Base-by-base conservation (phyloP, 179 eudicot species). In the Pouteria campechiana region DNA sequence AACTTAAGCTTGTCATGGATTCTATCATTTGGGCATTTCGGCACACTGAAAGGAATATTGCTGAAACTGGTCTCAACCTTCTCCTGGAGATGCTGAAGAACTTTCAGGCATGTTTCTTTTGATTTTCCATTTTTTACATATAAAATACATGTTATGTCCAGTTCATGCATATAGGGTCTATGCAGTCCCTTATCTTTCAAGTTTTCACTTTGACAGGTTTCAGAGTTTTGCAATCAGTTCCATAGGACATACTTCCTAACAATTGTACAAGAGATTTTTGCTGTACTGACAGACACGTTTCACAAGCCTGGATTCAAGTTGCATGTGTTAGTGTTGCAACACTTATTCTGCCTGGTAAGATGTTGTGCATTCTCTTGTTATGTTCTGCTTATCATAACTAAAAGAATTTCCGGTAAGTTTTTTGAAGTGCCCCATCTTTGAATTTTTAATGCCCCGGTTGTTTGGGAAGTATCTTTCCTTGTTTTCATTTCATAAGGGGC, bases 1-100 rank as follows among this genome's bases (percentile, higher is more conserved):
- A 92, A 82, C 48, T 92, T 53, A 87, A 92, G 66, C 88, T 87
- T 69, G 96, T 92, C 17, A 87, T 83, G 94, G 96, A 92, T 69
- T 92, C 99, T 6, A 88, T 92, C 31, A 80, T 87, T 29, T 92
- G 99, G 99, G 99, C 99, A 45, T 87, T 92, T 58, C 94, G 99
- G 46, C 99, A 92, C 51, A 92, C 99, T 18, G 99, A 92, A 54
- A 61, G 96, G 56, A 92, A 92, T 64, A 92, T 92, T 60, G 96
- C 99, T 29, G 99, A 92, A 65, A 92, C 96, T 32, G 99, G 99
- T 46, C 70, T 92, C 24, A 92, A 66, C 63, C 88, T 92, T 48
- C 61, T 92, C 24, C 56, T 92, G 46, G 99, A 82, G 71, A 87
- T 92, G 99, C 75, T 79, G 39, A 87, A 75, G 62, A 87, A 92